Conservation (phyloP, 306 rosid species). For the Dalbergia cultrata region DNA sequence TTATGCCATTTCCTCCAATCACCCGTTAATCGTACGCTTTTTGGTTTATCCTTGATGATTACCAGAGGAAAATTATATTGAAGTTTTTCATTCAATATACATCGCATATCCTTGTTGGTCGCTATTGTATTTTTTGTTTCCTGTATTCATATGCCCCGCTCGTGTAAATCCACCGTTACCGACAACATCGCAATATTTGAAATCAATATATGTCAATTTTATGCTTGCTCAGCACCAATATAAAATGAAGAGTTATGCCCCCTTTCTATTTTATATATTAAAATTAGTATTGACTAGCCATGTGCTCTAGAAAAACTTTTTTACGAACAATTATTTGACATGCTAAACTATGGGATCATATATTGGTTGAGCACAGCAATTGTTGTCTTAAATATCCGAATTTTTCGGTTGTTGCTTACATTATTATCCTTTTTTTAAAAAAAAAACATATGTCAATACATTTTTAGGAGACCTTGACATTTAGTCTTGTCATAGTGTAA, state of each 20-base stretch:
- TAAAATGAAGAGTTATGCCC: background rate
- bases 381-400: too few species aligned
- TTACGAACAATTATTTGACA: background rate
- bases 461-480: too few species aligned
- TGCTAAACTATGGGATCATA: background rate
- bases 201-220: too few species aligned
- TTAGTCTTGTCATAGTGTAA: too few species aligned
- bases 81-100: background rate
- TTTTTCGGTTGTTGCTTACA: too few species aligned
- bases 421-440: too few species aligned
- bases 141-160: background rate
- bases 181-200: too few species aligned
- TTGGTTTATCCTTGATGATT: too few species aligned
- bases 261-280: background rate
- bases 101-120: background rate
- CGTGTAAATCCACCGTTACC: background rate
- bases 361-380: too few species aligned
- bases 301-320: background rate
- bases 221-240: background rate
- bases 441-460: too few species aligned
- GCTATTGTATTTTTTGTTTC: background rate
- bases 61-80: too few species aligned
- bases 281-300: background rate
- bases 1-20: background rate
- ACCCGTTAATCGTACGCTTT: background rate